phyloP scores from a whole-genome alignment of 108 stramenopile genomes.

The Cyclotella cryptica region DNA sequence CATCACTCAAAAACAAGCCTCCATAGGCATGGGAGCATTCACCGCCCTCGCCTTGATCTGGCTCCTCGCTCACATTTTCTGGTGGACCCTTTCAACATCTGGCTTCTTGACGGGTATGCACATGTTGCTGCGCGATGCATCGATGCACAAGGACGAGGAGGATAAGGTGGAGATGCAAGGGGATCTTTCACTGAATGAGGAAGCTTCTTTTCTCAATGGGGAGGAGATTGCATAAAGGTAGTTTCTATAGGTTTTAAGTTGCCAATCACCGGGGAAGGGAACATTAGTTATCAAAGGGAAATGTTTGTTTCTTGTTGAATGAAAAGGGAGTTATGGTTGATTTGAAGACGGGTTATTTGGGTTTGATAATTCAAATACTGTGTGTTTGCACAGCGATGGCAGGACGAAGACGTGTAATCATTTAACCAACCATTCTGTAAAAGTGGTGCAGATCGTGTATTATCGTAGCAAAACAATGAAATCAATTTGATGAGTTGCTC shows the following conservation, averaged over 20 bases:
- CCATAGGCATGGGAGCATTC: slow-evolving; percentile 71
- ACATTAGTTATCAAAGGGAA: no score
- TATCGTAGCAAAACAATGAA: no score
- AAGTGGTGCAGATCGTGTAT: no score
- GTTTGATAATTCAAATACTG: no score
- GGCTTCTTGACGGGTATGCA: slow-evolving; percentile 80
- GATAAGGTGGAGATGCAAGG: slow-evolving; percentile 88
- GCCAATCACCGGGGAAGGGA: not conserved
- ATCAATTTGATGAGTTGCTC: no score
- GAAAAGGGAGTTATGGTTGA: no score
- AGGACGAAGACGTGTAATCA: no score
- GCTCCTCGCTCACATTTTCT: slow-evolving; percentile 77
- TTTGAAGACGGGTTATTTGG: no score
- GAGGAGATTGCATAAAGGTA: slow-evolving; percentile 14
- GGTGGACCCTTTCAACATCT: slow-evolving; percentile 84
- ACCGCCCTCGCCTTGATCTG: slow-evolving; percentile 70
- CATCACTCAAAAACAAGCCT: slow-evolving; percentile 83
- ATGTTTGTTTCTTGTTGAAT: not conserved
- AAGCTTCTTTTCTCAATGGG: slow-evolving; percentile 41
- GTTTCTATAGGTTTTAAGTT: no score
- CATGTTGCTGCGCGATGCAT: slow-evolving; percentile 82
- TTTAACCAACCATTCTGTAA: no score
- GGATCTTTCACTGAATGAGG: slow-evolving; percentile 63
- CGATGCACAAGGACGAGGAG: slow-evolving; percentile 90
- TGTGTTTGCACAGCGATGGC: no score